Evolutionary conservation across 2,329 filamentous ascomycete genomes (phyloP).

Genomic region (Balansia obtecta): DNA sequence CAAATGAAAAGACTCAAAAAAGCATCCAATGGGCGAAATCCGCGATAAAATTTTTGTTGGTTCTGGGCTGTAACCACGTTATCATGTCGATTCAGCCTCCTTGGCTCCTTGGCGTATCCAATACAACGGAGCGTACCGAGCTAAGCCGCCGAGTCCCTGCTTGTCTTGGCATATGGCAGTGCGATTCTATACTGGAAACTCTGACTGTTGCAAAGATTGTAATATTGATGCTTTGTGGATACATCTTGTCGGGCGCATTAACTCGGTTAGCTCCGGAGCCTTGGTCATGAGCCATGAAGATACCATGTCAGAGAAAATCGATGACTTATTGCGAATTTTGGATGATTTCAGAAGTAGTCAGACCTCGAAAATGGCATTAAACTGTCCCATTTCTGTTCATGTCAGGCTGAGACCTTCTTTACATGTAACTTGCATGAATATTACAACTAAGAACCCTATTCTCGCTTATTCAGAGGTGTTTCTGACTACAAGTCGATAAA

Average conservation of each 20-base stretch:
- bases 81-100: no score
- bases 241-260: neutral
- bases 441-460: neutral
- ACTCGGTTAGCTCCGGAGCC: neutral
- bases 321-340: neutral
- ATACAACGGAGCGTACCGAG: neutral
- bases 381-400: neutral
- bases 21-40: no score
- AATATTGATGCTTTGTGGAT: neutral
- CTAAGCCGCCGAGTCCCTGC: neutral
- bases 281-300: no score
- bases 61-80: no score
- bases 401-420: no score
- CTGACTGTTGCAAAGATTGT: neutral
- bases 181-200: neutral
- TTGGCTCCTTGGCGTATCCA: neutral
- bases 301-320: neutral
- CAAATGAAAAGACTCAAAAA: no score
- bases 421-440: neutral
- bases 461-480: neutral
- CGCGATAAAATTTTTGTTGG: no score
- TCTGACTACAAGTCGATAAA: neutral
- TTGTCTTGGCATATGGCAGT: neutral
- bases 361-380: neutral
- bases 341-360: neutral